Percentiles rank a stretch among this genome's conserved stretches.
Evolutionary conservation across 1,284 basidiomycete genomes (phyloP).

Genomic region (Ceratobasidium sp.): DNA sequence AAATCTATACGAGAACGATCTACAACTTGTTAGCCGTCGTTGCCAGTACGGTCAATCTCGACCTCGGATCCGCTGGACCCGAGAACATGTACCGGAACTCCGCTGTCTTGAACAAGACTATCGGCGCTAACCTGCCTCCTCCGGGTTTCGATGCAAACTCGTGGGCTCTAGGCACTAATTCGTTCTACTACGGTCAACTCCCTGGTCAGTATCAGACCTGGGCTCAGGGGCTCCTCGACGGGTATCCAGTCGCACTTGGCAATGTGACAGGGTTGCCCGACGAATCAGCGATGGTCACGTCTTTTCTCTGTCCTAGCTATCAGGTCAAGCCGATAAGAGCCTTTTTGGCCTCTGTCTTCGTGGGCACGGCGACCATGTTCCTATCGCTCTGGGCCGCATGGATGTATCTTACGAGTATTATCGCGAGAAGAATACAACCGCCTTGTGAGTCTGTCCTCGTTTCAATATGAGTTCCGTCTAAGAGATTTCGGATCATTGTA

Average conservation of each 20-base stretch:
- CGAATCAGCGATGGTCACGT: not conserved
- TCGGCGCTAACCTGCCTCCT: slow-evolving; percentile 6
- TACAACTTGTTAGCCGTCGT: not conserved
- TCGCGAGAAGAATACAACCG: slow-evolving; percentile 12
- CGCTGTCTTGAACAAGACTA: not conserved
- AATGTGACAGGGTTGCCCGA: not conserved
- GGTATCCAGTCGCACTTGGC: not conserved
- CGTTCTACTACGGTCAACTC: slow-evolving; percentile 20
- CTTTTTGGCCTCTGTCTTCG: slow-evolving; percentile 22
- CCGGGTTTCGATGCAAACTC: not conserved
- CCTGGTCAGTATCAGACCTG: slow-evolving; percentile 26
- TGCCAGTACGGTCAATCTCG: slow-evolving; percentile 13
- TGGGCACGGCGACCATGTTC: slow-evolving; percentile 28
- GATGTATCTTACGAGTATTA: slow-evolving; percentile 19
- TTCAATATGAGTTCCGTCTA: not conserved
- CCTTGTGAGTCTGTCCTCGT: slow-evolving; percentile 19
- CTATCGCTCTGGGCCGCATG: slow-evolving; percentile 34
- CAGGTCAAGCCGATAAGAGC: slow-evolving; percentile 14
- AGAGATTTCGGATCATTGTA: not conserved
- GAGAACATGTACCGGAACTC: slow-evolving; percentile 14
- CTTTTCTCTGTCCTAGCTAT: slow-evolving; percentile 35
- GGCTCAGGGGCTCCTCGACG: slow-evolving; percentile 26
- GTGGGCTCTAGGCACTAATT: not conserved
- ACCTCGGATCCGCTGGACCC: not conserved
- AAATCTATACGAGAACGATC: not conserved